Evolutionary conservation across 2,329 filamentous ascomycete species (phyloP), one percentile per base, ranked within the genome.

Genomic region (Epichloe hybrida): DNA sequence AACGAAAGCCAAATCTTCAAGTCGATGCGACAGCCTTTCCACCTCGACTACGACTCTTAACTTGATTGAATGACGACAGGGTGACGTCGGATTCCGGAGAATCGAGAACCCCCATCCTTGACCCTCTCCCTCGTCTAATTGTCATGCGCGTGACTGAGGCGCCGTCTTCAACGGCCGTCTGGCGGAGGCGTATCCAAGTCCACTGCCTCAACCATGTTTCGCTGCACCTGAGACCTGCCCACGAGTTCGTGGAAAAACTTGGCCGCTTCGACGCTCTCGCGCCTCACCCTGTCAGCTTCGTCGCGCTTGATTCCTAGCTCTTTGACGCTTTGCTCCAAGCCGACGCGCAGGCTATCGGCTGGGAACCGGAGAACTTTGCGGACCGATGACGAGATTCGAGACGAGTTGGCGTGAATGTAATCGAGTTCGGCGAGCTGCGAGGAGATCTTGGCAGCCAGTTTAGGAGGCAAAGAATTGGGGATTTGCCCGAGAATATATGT

Each of bases 201-300:
- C 42, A 81, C 70, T 7, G 64, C 70, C 52, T 73, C 69, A 23
- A 81, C 72, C 42, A 67, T 65, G 43, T 63, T 63, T 36, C 75
- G 72, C 59, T 83, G 72, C 52, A 71, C 67, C 20, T 71, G 71
- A 54, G 76, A 81, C 58, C 82, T 76, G 53, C 85, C 77, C 49
- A 93, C 81, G 17, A 98, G 76, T 61, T 94, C 93, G 49, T 80
- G 73, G 66, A 98, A 98, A 71, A 95, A 97, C 67, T 91, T 94
- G 57, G 80, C 74, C 6, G 93, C 93, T 35, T 88, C 82, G 63
- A 94, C 85, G 62, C 88, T 93, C 69, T 97, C 91, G 36, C 73
- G 74, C 66, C 83, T 83, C 54, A 88, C 77, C 71, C 93, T 94
- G 62, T 79, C 75, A 8, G 88, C 93, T 63, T 95, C 86, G 58